Conservation (phyloP, 2,329 filamentous ascomycete species). For the Neocatenulostroma microsporum region DNA sequence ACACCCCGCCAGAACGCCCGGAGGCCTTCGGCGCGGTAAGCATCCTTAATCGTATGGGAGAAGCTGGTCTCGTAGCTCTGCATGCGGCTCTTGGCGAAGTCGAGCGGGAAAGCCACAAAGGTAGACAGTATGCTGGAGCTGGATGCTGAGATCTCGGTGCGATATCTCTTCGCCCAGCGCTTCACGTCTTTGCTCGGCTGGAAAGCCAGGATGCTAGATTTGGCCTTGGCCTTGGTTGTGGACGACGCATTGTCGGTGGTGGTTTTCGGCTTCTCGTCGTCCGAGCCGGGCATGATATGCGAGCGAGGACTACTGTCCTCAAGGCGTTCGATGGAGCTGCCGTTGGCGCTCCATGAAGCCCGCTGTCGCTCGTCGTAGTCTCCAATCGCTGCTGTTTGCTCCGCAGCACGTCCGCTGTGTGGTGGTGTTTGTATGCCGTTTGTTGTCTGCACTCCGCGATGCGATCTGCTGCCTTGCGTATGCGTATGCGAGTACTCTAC, state of each 20-base stretch:
- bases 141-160: constrained; percentile 72
- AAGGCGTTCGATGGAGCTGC: constrained; percentile 25
- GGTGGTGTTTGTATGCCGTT: background rate
- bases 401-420: background rate
- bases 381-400: constrained; percentile 1
- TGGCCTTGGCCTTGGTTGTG: constrained; percentile 3
- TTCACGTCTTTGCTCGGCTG: constrained; percentile 37
- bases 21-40: constrained; percentile 54
- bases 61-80: constrained; percentile 57
- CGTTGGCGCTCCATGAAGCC: constrained; percentile 27
- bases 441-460: background rate
- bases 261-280: constrained; percentile 9
- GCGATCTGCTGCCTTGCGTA: too few relatives aligned
- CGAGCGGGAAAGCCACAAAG: constrained; percentile 72
- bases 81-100: constrained; percentile 85
- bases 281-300: constrained; percentile 17
- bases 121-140: constrained; percentile 71
- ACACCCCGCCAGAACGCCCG: constrained; percentile 51
- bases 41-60: constrained; percentile 63
- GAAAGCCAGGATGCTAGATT: constrained; percentile 19
- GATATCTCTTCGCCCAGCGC: constrained; percentile 64
- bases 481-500: too few relatives aligned
- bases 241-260: constrained; percentile 1
- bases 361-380: constrained; percentile 7
- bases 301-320: constrained; percentile 17